Conservation (phyloP, 768 basidiomycete genomes). For the Amanita exitialis region DNA sequence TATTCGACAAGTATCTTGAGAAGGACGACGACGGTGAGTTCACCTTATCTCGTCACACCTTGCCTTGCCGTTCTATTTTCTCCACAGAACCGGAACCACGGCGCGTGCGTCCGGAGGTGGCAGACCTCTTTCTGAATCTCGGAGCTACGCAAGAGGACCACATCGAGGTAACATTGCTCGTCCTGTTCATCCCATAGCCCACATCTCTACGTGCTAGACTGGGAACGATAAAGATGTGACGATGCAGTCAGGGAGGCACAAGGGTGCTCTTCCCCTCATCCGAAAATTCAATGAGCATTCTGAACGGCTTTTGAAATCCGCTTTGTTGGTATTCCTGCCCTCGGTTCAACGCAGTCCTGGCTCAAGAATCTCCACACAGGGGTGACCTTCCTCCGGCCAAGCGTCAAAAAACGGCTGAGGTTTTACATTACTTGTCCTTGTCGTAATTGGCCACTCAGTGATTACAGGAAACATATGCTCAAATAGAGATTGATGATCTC, state of each 20-base stretch:
- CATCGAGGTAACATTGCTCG: slow-evolving; percentile 46
- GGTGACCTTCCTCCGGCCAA: slow-evolving; percentile 52
- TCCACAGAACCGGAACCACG: slow-evolving; percentile 67
- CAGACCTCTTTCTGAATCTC: slow-evolving; percentile 76
- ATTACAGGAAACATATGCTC: slow-evolving; percentile 25
- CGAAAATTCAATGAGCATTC: slow-evolving; percentile 98
- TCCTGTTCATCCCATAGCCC: background rate
- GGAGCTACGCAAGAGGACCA: slow-evolving; percentile 90
- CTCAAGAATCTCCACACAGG: slow-evolving; percentile 18
- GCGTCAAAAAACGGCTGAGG: slow-evolving; percentile 43
- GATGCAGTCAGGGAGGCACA: slow-evolving; percentile 91
- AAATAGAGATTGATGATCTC: slow-evolving; percentile 83
- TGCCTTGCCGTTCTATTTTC: background rate
- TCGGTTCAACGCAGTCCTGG: background rate
- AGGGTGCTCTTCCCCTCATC: slow-evolving; percentile 83
- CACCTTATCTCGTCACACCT: background rate
- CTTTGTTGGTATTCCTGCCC: slow-evolving; percentile 36
- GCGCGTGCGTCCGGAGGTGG: slow-evolving; percentile 48
- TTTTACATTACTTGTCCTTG: slow-evolving; percentile 13
- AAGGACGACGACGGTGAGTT: slow-evolving; percentile 84
- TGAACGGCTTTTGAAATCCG: slow-evolving; percentile 75
- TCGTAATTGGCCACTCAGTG: slow-evolving; percentile 3
- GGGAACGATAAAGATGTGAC: slow-evolving; percentile 87
- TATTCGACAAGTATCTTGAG: slow-evolving; percentile 95
- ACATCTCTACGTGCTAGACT: slow-evolving; percentile 37